Conservation (phyloP, 2,329 filamentous ascomycete species). For the Colletotrichum sojae region DNA sequence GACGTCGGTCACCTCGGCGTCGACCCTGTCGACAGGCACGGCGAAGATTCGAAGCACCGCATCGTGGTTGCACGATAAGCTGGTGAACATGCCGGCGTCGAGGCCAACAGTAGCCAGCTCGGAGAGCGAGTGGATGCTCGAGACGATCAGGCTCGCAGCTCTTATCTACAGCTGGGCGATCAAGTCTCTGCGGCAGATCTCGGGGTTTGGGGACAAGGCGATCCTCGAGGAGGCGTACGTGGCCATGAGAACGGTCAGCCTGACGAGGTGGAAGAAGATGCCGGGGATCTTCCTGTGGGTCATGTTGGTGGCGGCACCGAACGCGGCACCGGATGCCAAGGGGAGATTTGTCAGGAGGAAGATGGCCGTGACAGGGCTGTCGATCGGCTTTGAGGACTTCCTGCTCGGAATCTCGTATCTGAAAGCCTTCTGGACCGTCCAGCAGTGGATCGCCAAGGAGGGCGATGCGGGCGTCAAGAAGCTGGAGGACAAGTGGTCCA, state of each 20-base stretch:
- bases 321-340: constrained; percentile 43
- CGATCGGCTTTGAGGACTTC: constrained; percentile 48
- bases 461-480: constrained; percentile 27
- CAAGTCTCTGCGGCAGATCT: constrained; percentile 45
- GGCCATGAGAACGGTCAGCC: constrained; percentile 45
- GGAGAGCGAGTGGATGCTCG: constrained; percentile 42
- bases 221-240: constrained; percentile 44
- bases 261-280: constrained; percentile 48
- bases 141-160: constrained; percentile 45
- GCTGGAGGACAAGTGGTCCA: constrained; percentile 33
- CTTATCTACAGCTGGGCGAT: constrained; percentile 48
- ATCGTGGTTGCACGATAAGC: constrained; percentile 44
- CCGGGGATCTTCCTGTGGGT: constrained; percentile 51
- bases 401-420: constrained; percentile 45
- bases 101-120: constrained; percentile 3
- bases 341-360: constrained; percentile 49
- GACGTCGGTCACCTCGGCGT: constrained; percentile 40
- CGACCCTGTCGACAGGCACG: constrained; percentile 2
- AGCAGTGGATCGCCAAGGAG: constrained; percentile 46
- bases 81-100: constrained; percentile 25
- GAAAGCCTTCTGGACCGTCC: constrained; percentile 47
- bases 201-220: constrained; percentile 42
- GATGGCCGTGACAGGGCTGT: constrained; percentile 47
- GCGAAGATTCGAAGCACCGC: constrained; percentile 44
- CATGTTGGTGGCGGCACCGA: constrained; percentile 46